Conservation (phyloP, 495 filamentous ascomycete species). For the Corynascus novoguineensis region DNA sequence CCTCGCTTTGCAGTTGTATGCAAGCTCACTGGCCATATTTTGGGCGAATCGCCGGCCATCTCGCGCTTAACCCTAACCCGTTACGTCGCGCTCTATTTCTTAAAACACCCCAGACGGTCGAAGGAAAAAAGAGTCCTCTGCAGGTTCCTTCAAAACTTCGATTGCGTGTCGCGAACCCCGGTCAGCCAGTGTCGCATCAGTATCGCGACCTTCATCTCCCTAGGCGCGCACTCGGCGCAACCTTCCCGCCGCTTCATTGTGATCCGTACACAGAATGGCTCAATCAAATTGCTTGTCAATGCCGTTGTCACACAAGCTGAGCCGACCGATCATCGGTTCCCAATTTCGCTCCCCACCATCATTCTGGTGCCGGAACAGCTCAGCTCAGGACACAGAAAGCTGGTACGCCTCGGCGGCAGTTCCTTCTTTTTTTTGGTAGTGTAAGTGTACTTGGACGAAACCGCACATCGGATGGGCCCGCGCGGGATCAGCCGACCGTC, state of each 20-base stretch:
- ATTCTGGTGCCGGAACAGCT: background rate
- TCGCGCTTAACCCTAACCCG: slow-evolving; percentile 3
- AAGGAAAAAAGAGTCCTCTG: no score
- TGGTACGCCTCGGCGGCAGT: background rate
- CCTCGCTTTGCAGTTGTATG: background rate
- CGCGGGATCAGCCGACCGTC: slow-evolving; percentile 24
- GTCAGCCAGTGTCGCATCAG: slow-evolving; percentile 23
- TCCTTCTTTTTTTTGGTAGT: background rate
- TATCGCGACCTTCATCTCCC: slow-evolving; percentile 22
- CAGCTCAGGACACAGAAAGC: no score
- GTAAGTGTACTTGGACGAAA: background rate
- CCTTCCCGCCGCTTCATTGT: slow-evolving; percentile 4
- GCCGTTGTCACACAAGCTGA: background rate
- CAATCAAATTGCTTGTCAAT: slow-evolving; percentile 15
- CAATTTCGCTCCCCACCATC: slow-evolving; percentile 16
- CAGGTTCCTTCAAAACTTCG: background rate
- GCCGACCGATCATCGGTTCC: slow-evolving; percentile 15
- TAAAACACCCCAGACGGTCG: background rate
- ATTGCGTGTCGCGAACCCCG: slow-evolving; percentile 11
- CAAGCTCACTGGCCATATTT: slow-evolving; percentile 18
- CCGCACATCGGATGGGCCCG: slow-evolving; percentile 1
- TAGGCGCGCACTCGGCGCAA: slow-evolving; percentile 6
- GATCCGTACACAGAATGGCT: background rate
- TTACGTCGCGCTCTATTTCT: background rate
- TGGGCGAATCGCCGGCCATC: slow-evolving; percentile 14